Evolutionary conservation across 192 early-diverging fungal species (phyloP).

Genomic region (Diversispora eburnea): DNA sequence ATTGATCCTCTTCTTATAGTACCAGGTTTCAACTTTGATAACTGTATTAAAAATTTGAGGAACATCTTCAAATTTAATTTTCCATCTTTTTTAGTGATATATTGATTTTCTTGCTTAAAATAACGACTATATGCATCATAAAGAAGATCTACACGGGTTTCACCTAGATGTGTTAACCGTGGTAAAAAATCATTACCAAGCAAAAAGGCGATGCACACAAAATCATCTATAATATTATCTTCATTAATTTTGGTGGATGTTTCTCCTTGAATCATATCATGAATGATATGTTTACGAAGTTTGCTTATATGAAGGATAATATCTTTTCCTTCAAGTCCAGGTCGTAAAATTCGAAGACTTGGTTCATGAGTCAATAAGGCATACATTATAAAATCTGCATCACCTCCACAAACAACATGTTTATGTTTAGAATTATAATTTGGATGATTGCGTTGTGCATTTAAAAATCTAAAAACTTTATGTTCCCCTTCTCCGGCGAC

Average conservation of each 20-base stretch:
- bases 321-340: not conserved
- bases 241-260: not conserved
- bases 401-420: slow-evolving; percentile 26
- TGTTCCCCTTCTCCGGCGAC: slow-evolving; percentile 29
- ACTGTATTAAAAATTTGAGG: not conserved
- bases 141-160: slow-evolving; percentile 16
- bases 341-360: slow-evolving; percentile 15
- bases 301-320: not conserved
- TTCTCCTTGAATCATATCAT: slow-evolving; percentile 10
- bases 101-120: not conserved
- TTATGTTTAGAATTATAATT: not conserved
- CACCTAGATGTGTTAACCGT: not conserved
- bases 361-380: slow-evolving; percentile 18
- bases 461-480: slow-evolving; percentile 25
- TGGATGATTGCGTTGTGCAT: slow-evolving; percentile 16
- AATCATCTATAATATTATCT: slow-evolving; percentile 26
- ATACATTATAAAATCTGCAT: slow-evolving; percentile 29
- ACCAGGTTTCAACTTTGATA: not conserved
- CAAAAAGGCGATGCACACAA: slow-evolving; percentile 25
- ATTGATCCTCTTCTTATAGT: not conserved
- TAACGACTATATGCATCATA: not conserved
- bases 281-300: slow-evolving; percentile 22
- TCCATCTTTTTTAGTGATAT: slow-evolving; percentile 13
- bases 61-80: not conserved
- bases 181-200: slow-evolving; percentile 30